Evolutionary conservation across 83 land plant genomes (phyloP).

Genomic region (Isoetes engelmannii): DNA sequence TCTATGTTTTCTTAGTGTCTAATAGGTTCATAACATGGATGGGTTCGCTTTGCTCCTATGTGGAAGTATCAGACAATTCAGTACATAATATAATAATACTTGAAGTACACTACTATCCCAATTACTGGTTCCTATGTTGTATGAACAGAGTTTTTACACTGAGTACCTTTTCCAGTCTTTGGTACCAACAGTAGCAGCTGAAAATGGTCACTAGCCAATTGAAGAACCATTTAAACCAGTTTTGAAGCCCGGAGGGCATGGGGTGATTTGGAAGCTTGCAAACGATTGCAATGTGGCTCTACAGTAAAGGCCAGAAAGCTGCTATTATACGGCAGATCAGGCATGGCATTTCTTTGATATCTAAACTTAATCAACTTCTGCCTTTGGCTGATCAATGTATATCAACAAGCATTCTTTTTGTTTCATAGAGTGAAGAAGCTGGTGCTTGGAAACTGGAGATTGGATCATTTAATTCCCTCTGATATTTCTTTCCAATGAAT

Average conservation of each 20-base stretch:
- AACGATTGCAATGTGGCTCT: constrained; percentile 83
- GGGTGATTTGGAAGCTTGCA: constrained; percentile 97
- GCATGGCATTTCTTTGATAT: constrained; percentile 30
- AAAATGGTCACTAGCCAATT: constrained; percentile 78
- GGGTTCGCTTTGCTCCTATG: too few relatives aligned
- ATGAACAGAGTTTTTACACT: too few relatives aligned
- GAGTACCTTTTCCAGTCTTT: constrained; percentile 51
- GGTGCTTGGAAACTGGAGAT: too few relatives aligned
- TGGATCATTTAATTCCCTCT: too few relatives aligned
- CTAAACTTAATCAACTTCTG: neutral
- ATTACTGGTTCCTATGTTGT: too few relatives aligned
- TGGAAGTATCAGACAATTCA: too few relatives aligned
- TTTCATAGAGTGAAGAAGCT: too few relatives aligned
- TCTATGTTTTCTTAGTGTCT: too few relatives aligned
- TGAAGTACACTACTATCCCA: neutral
- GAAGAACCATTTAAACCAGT: constrained; percentile 49
- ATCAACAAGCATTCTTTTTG: too few relatives aligned
- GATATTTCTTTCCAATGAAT: too few relatives aligned
- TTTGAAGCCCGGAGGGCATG: constrained; percentile 98
- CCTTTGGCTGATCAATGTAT: neutral
- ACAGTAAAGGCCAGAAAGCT: constrained; percentile 69
- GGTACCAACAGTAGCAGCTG: constrained; percentile 82
- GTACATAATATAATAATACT: too few relatives aligned
- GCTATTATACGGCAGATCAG: constrained; percentile 96
- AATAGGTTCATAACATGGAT: too few relatives aligned